These are phyloP conservation scores for Knufia petricola DNA, from an alignment of 2,329 filamentous ascomycete genomes.

Conservation along the genomic window DNA sequence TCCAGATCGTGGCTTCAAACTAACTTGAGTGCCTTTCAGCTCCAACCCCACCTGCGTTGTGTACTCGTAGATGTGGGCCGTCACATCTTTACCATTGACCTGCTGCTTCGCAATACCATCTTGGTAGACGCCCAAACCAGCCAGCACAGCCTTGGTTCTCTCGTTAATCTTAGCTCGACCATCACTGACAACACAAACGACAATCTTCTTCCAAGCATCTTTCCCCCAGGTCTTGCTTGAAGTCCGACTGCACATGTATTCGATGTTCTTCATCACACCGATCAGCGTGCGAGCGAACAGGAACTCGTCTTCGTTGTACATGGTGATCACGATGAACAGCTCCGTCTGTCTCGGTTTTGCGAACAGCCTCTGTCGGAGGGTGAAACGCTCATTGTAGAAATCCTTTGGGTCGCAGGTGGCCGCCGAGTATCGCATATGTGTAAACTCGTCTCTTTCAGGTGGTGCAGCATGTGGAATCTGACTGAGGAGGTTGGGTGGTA, in stretches of 20 bases:
- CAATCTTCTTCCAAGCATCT: constrained; percentile 99
- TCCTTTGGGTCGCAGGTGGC: constrained; percentile 87
- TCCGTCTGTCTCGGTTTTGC: constrained; percentile 88
- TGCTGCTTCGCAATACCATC: constrained; percentile 98
- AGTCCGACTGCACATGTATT: constrained; percentile 90
- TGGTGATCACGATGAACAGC: constrained; percentile 90
- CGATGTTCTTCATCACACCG: constrained; percentile 97
- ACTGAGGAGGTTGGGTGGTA: constrained; percentile 77
- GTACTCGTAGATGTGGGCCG: constrained; percentile 88
- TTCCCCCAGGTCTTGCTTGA: constrained; percentile 97
- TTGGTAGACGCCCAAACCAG: constrained; percentile 92
- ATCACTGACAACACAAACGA: constrained; percentile 94
- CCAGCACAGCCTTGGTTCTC: constrained; percentile 76
- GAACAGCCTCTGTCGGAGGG: constrained; percentile 81
- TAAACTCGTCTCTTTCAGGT: constrained; percentile 71
- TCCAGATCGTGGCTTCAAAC: constrained; percentile 67
- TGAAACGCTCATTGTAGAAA: constrained; percentile 84
- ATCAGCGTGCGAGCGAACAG: constrained; percentile 92
- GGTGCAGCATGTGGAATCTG: constrained; percentile 74
- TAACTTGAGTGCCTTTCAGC: constrained; percentile 82
- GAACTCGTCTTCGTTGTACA: constrained; percentile 99
- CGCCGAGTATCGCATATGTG: constrained; percentile 77
- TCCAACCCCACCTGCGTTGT: constrained; percentile 57
- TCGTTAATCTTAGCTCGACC: constrained; percentile 95
- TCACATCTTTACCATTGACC: constrained; percentile 92